Percentiles rank a stretch among this genome's conserved stretches.
phyloP scores from a whole-genome alignment of 2,329 filamentous ascomycete genomes.

The Fusarium sp. region DNA sequence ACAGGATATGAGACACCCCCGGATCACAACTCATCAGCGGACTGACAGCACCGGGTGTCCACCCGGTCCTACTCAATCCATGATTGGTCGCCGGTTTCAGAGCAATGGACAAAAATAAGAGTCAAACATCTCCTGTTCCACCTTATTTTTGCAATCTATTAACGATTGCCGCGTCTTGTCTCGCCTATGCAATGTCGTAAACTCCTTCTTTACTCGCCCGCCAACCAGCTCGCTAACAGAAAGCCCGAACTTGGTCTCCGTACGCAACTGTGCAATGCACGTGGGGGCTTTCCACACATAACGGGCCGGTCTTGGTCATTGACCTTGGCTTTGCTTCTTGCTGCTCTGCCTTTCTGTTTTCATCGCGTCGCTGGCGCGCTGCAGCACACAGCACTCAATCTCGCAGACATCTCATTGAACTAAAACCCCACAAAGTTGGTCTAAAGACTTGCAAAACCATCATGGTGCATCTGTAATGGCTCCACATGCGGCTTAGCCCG shows the following conservation, averaged over 20 bases:
- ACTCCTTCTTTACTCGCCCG: conserved; percentile 24
- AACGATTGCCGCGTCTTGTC: conserved; percentile 30
- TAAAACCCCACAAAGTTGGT: background rate
- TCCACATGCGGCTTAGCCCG: background rate
- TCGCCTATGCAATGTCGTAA: conserved; percentile 8
- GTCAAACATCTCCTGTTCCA: conserved; percentile 29
- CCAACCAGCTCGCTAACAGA: background rate
- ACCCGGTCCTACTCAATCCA: conserved; percentile 30
- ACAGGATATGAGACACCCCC: conserved; percentile 2
- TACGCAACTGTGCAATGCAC: background rate
- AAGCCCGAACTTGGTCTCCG: background rate
- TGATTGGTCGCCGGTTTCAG: conserved; percentile 30
- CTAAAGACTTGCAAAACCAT: background rate
- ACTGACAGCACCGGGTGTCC: conserved; percentile 39
- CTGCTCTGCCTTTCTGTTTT: too few species aligned
- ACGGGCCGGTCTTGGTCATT: background rate
- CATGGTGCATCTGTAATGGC: background rate
- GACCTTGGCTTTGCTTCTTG: background rate
- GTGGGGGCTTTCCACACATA: background rate
- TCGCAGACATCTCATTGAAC: conserved; percentile 3
- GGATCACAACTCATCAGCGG: conserved; percentile 31
- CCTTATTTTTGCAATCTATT: conserved; percentile 18
- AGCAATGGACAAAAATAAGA: conserved; percentile 28
- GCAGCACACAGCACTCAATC: conserved; percentile 5
- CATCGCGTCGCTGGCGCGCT: background rate